These are phyloP conservation scores for Pichia eremophila DNA, from an alignment of 805 yeast species.

Conservation along the genomic window DNA sequence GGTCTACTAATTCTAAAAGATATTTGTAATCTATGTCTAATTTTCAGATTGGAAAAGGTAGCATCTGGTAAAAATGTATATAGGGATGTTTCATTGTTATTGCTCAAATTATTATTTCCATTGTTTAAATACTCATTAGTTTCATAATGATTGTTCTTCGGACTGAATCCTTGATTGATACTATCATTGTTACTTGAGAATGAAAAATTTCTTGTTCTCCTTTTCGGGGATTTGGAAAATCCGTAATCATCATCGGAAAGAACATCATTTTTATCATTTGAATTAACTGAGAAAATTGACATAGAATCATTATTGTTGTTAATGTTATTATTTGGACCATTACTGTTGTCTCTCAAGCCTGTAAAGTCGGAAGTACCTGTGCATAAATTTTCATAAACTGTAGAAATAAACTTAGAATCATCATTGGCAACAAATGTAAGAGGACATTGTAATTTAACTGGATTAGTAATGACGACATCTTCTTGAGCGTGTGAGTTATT, in stretches of 20 bases:
- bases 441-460: constrained; percentile 30
- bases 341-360: constrained; percentile 14
- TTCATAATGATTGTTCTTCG: neutral
- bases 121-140: neutral
- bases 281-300: constrained; percentile 21
- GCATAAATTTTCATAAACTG: constrained; percentile 18
- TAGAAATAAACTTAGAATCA: constrained; percentile 19
- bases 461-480: constrained; percentile 27
- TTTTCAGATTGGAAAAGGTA: constrained; percentile 51
- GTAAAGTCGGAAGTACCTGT: constrained; percentile 17
- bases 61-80: constrained; percentile 48
- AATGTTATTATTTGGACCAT: neutral
- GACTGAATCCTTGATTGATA: neutral
- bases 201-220: constrained; percentile 11
- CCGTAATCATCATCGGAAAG: constrained; percentile 1
- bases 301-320: constrained; percentile 10
- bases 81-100: neutral
- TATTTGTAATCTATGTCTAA: constrained; percentile 61
- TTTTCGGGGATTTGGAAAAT: neutral
- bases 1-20: constrained; percentile 60
- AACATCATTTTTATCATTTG: constrained; percentile 13
- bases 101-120: neutral
- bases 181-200: constrained; percentile 2
- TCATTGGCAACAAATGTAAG: constrained; percentile 25
- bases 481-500: constrained; percentile 6